Evolutionary conservation across 306 rosid species (phyloP).

Genomic region (Rosa multiflora): DNA sequence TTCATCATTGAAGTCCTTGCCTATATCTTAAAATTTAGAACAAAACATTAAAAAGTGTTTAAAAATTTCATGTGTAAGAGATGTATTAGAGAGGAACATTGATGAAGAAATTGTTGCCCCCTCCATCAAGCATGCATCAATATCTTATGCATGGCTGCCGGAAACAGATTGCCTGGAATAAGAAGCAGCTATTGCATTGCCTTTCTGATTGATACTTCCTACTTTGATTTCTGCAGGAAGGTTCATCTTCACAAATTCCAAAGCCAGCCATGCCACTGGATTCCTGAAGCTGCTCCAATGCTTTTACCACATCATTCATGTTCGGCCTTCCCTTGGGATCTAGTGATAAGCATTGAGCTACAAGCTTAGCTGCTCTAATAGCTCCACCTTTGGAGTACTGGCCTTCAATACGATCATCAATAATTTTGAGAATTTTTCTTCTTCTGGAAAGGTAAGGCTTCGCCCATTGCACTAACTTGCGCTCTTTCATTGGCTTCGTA

Average conservation of each 20-base stretch:
- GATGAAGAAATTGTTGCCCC: no score
- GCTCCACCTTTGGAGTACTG: conserved; percentile 59
- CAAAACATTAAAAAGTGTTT: no score
- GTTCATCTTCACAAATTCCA: conserved; percentile 28
- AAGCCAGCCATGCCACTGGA: conserved; percentile 23
- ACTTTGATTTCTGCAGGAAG: conserved; percentile 10
- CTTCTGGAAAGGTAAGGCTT: conserved; percentile 84
- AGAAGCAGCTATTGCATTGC: no score
- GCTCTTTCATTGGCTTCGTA: conserved; percentile 71
- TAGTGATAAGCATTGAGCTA: conserved; percentile 56
- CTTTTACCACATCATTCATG: conserved; percentile 43
- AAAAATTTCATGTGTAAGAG: no score
- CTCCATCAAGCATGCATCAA: no score
- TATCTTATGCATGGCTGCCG: no score
- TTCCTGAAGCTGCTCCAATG: no score
- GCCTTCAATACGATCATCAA: conserved; percentile 79
- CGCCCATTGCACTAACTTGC: conserved; percentile 78
- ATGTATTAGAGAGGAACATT: no score
- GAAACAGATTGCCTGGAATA: no score
- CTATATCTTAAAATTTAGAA: no score
- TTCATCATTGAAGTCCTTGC: no score
- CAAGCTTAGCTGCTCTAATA: conserved; percentile 56
- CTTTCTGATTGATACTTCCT: no score
- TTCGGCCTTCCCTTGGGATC: conserved; percentile 73
- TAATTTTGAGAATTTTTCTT: conserved; percentile 48